Evolutionary conservation across 164 flowering plant genomes (phyloP).

Genomic region (Magnolia sinica): DNA sequence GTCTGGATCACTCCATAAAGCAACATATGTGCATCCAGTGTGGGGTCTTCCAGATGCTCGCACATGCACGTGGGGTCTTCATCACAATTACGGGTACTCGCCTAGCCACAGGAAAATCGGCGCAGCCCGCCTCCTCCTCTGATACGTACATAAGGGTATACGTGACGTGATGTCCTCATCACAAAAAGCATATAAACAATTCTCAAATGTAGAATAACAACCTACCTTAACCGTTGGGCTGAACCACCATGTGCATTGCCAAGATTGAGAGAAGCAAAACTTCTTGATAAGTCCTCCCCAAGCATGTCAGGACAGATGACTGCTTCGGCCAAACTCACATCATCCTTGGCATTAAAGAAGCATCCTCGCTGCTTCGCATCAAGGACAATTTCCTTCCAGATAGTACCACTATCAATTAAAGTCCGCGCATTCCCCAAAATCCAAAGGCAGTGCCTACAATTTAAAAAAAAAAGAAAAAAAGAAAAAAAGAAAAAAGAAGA

Average conservation of each 20-base stretch:
- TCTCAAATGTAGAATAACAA: no score
- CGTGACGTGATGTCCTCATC: no score
- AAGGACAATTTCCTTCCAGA: conserved; percentile 23
- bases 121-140: no score
- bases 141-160: no score
- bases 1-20: no score
- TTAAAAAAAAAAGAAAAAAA: conserved; percentile 33
- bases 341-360: conserved; percentile 18
- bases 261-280: neutral
- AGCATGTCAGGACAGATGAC: conserved; percentile 32
- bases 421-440: conserved; percentile 25
- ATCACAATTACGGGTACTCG: no score
- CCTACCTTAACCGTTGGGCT: no score
- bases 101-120: no score
- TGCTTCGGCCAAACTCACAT: conserved; percentile 25
- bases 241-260: neutral
- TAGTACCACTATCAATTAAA: conserved; percentile 9
- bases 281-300: neutral
- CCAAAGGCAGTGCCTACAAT: conserved; percentile 49
- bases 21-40: no score
- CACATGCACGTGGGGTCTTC: no score
- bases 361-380: conserved; percentile 24
- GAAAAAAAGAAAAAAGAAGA: conserved; percentile 23
- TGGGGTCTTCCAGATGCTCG: no score
- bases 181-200: no score